These are phyloP conservation scores for Aschersonia sp. DNA, from an alignment of 2,329 filamentous ascomycete species.

Conservation along the genomic window DNA sequence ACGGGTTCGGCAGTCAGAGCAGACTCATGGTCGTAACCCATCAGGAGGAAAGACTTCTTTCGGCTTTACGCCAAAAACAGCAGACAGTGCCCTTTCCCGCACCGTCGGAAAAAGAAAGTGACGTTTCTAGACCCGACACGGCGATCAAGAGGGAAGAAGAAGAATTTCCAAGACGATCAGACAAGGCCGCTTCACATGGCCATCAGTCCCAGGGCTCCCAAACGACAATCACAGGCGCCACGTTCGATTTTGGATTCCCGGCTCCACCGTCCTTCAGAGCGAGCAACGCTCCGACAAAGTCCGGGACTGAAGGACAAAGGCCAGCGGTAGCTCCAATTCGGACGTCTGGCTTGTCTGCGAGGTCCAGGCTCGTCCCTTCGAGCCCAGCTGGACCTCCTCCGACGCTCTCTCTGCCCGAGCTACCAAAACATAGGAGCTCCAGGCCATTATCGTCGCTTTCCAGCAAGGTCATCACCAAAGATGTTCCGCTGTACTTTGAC, in stretches of 20 bases:
- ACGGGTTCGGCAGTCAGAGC: constrained; percentile 15
- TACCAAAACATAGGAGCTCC: neutral
- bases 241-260: constrained; percentile 20
- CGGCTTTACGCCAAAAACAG: constrained; percentile 41
- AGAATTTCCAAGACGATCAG: neutral
- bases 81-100: constrained; percentile 36
- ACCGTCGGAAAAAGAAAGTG: constrained; percentile 19
- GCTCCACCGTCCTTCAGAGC: constrained; percentile 13
- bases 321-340: neutral
- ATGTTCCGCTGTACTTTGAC: constrained; percentile 14
- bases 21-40: constrained; percentile 42
- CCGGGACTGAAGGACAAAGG: neutral
- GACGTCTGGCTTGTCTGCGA: neutral
- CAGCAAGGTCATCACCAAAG: constrained; percentile 8
- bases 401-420: constrained; percentile 1
- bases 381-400: constrained; percentile 2
- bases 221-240: constrained; percentile 14
- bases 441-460: neutral
- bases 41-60: constrained; percentile 43
- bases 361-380: neutral
- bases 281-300: neutral
- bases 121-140: neutral
- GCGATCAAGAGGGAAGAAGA: neutral
- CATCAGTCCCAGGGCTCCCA: constrained; percentile 15
- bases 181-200: neutral